Conservation (phyloP, 2,329 filamentous ascomycete genomes). For the Sporothrix sp. region DNA sequence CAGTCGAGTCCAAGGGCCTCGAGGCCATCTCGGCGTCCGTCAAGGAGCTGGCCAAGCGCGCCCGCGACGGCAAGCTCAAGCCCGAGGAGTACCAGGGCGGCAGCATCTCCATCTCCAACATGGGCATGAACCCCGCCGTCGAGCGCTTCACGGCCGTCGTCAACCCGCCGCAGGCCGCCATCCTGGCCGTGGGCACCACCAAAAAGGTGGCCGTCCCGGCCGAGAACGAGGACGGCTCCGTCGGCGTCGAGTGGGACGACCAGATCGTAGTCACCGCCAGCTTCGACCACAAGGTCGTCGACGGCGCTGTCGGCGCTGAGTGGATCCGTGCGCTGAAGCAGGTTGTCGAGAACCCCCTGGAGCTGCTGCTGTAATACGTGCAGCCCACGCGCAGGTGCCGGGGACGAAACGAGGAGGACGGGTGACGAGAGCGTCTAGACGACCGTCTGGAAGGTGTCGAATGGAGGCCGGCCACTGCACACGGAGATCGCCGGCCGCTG, state of each 20-base stretch:
- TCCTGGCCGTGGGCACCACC: conserved; percentile 88
- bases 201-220: conserved; percentile 88
- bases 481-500: neutral
- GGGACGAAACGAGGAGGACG: neutral
- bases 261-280: conserved; percentile 90
- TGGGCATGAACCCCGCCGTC: conserved; percentile 98
- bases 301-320: conserved; percentile 91
- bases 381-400: no score
- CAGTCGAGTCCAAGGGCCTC: conserved; percentile 77
- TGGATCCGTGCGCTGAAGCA: conserved; percentile 97
- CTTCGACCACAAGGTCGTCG: conserved; percentile 98
- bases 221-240: conserved; percentile 72
- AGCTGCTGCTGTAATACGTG: conserved; percentile 70
- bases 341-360: conserved; percentile 92
- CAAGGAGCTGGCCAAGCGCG: conserved; percentile 95
- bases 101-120: conserved; percentile 98
- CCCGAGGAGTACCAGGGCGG: conserved; percentile 98
- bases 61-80: conserved; percentile 95
- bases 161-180: conserved; percentile 95
- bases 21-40: conserved; percentile 78
- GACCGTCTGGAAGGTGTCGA: conserved; percentile 6
- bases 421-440: neutral
- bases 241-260: conserved; percentile 80
- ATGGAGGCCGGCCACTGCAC: conserved; percentile 4
- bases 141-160: conserved; percentile 97